Conservation (phyloP, 78 protist species). For the Planoprotostelium fungivorum region DNA sequence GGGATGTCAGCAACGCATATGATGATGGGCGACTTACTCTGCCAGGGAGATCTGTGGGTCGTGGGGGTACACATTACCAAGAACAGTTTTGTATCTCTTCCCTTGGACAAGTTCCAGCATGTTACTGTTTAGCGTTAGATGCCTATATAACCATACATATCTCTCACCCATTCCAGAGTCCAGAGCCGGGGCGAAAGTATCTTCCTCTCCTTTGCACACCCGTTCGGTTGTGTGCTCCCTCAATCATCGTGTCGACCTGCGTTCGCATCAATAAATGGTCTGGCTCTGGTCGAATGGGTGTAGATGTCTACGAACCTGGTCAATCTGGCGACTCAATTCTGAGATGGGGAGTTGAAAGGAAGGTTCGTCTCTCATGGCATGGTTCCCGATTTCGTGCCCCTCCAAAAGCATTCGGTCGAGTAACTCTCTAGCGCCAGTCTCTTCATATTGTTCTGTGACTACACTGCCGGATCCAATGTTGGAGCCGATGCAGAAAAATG, state of each 20-base stretch:
- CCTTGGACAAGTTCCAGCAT: conserved; percentile 12
- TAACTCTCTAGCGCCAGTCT: neutral
- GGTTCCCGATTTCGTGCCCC: conserved; percentile 42
- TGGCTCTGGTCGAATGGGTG: no score
- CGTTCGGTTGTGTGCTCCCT: neutral
- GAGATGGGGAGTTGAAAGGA: conserved; percentile 5
- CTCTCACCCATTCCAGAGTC: conserved; percentile 8
- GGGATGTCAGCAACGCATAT: no score
- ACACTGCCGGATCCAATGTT: neutral
- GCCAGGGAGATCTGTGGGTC: conserved; percentile 19
- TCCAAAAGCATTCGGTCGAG: conserved; percentile 9
- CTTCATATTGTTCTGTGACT: neutral
- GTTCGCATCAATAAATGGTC: no score
- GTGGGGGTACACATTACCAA: conserved; percentile 45
- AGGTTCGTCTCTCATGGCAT: conserved; percentile 28
- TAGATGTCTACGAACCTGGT: no score
- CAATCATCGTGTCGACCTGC: conserved; percentile 18
- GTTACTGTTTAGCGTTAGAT: neutral
- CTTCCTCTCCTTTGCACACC: conserved; percentile 5
- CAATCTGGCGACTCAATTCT: conserved; percentile 12
- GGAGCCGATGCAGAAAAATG: conserved; percentile 32
- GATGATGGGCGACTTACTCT: no score
- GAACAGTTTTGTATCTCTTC: conserved; percentile 13
- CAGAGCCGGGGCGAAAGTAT: conserved; percentile 32
- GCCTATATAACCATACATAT: neutral